Evolutionary conservation across 805 yeast species (phyloP).

Genomic region (Hermanozyma aechmeae): DNA sequence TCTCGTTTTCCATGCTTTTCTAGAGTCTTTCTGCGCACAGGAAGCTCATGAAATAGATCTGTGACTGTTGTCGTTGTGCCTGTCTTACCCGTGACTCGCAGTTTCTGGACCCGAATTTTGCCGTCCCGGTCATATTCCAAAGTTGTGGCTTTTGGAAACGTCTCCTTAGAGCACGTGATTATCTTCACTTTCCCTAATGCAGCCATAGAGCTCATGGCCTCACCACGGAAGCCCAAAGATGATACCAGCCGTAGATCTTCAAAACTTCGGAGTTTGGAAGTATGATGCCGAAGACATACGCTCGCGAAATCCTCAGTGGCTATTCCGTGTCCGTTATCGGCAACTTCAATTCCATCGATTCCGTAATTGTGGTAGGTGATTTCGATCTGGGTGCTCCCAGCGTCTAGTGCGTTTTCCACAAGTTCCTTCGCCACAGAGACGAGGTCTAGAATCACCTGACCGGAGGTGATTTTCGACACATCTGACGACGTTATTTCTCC

Average conservation of each 20-base stretch:
- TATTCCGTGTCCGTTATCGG: constrained; percentile 66
- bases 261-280: constrained; percentile 54
- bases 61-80: constrained; percentile 64
- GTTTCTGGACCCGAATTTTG: constrained; percentile 19
- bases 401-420: constrained; percentile 82
- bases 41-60: constrained; percentile 57
- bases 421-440: constrained; percentile 75
- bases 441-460: constrained; percentile 83
- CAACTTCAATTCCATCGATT: constrained; percentile 54
- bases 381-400: constrained; percentile 59
- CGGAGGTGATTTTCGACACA: constrained; percentile 74
- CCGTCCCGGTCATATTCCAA: constrained; percentile 55
- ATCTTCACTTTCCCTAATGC: constrained; percentile 40
- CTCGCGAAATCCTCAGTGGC: constrained; percentile 38
- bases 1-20: constrained; percentile 60
- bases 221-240: constrained; percentile 75
- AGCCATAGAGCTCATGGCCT: constrained; percentile 67
- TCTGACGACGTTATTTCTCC: constrained; percentile 30
- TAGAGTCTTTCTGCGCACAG: constrained; percentile 75
- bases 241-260: constrained; percentile 41
- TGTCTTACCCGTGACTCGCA: constrained; percentile 38
- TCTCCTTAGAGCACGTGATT: constrained; percentile 37
- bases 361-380: constrained; percentile 66
- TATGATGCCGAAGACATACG: constrained; percentile 54
- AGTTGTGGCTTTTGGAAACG: constrained; percentile 48